Evolutionary conservation across 192 early-diverging fungal genomes (phyloP).

Genomic region (Podila minutissima): DNA sequence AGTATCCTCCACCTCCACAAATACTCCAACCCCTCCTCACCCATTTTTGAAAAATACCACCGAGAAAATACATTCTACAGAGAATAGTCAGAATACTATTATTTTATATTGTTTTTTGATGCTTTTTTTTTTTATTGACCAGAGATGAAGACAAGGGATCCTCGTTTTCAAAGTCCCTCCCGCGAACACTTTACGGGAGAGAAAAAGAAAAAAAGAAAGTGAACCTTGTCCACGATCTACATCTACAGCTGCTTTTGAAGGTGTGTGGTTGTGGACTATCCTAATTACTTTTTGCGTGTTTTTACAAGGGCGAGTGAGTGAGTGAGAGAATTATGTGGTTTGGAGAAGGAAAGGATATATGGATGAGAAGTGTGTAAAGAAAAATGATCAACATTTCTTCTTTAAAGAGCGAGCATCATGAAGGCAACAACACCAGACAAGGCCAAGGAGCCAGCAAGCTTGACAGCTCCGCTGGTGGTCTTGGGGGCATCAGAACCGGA

Average conservation of each 20-base stretch:
- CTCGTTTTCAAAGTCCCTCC: background rate
- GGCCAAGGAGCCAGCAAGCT: conserved; percentile 38
- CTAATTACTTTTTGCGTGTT: background rate
- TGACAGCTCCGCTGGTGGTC: conserved; percentile 18
- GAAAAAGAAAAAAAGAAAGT: background rate
- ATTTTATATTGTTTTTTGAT: too few species aligned
- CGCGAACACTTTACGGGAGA: background rate
- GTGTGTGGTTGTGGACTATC: background rate
- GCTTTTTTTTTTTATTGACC: too few species aligned
- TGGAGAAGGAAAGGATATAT: background rate
- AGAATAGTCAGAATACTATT: too few species aligned
- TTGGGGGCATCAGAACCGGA: background rate
- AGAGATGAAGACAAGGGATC: background rate
- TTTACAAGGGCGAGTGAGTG: background rate
- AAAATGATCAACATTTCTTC: background rate
- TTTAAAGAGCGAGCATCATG: conserved; percentile 46
- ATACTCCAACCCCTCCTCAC: too few species aligned
- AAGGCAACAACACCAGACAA: conserved; percentile 35
- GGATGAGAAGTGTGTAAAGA: background rate
- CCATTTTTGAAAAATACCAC: too few species aligned
- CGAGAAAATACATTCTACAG: too few species aligned
- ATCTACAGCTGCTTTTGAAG: background rate
- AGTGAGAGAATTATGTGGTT: background rate
- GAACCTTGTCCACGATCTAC: background rate
- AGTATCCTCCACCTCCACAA: too few species aligned